A percentile compares a stretch with the other conserved stretches of the same genome.
These are phyloP conservation scores for Pinus albicaulis DNA, from an alignment of 75 land plant genomes.

Conservation along the genomic window DNA sequence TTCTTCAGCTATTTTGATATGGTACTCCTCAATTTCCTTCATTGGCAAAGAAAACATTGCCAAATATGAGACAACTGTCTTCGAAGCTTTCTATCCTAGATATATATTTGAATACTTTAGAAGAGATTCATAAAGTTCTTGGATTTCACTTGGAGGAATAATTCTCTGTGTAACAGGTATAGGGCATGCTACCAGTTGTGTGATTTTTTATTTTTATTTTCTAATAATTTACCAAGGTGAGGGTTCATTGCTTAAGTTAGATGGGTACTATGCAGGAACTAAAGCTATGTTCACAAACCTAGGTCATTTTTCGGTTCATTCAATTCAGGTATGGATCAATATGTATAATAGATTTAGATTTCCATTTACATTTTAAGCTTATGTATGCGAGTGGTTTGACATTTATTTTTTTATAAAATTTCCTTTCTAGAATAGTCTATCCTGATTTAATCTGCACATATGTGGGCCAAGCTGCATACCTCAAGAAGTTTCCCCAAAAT, in stretches of 20 bases:
- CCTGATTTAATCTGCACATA: no score
- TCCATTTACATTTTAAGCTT: neutral
- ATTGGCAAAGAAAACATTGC: constrained; percentile 41
- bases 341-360: neutral
- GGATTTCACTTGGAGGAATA: constrained; percentile 54
- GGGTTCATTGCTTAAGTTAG: no score
- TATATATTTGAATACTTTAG: constrained; percentile 40
- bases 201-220: neutral
- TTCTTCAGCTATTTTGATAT: constrained; percentile 32
- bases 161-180: constrained; percentile 49
- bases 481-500: no score
- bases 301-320: constrained; percentile 63
- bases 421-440: no score
- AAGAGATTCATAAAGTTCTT: constrained; percentile 20
- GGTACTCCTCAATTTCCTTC: constrained; percentile 33
- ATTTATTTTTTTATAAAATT: no score
- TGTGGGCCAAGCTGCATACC: no score
- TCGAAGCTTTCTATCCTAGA: constrained; percentile 40
- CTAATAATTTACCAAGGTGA: neutral
- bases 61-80: constrained; percentile 31
- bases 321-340: constrained; percentile 45
- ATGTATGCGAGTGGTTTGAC: neutral
- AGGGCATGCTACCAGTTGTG: neutral
- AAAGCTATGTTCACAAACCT: constrained; percentile 89
- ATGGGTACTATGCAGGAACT: constrained; percentile 37